Base-by-base conservation (phyloP, 768 basidiomycete genomes). In the Boletus sensibilis region DNA sequence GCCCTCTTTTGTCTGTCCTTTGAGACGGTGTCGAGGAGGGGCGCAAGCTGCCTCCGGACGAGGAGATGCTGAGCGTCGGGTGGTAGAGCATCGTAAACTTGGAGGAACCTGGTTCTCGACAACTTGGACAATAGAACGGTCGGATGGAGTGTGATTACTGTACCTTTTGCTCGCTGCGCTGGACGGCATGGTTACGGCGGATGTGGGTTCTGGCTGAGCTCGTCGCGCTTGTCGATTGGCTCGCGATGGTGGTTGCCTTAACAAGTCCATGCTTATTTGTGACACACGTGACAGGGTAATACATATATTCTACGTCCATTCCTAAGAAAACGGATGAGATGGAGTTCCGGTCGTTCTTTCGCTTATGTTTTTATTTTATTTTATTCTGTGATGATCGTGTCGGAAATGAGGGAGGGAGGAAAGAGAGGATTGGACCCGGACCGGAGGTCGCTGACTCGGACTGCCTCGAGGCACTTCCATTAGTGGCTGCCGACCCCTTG, bases 381-480 rank as follows among this genome's bases (percentile, higher is more conserved):
- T 41, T 31, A 16, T 16, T 48, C 23, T 23, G 47, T 5, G 34
- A 16, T 31, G 10, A 18, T 35, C 11, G 21, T 46, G 44, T 46
- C 57, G 55, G 56, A 60, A 58, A 55, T 53, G 41, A 34, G 3
- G 25, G 53, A 1, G 9, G 29, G 25, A 27, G 29, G n/a, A n/a
- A 47, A 18, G 12, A 29, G 37, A 10, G 13, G n/a, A 14, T 27
- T 20, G 23, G 33, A 25, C 25, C 48, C 48, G 35, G 35, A 13
- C 46, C 31, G 34, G 46, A 16, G 4, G 21, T 34, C 21, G 13
- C 34, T 35, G 34, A 49, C 51, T 49, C 27, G 47, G 31, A 12
- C 60, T 61, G 71, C 75, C 74, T 76, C 73, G 70, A 74, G 73
- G 73, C 73, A 64, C 75, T 81, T 81, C 82, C 82, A 76, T 80